Evolutionary conservation across 805 yeast genomes (phyloP).

Genomic region (Myxozyma sirexii): DNA sequence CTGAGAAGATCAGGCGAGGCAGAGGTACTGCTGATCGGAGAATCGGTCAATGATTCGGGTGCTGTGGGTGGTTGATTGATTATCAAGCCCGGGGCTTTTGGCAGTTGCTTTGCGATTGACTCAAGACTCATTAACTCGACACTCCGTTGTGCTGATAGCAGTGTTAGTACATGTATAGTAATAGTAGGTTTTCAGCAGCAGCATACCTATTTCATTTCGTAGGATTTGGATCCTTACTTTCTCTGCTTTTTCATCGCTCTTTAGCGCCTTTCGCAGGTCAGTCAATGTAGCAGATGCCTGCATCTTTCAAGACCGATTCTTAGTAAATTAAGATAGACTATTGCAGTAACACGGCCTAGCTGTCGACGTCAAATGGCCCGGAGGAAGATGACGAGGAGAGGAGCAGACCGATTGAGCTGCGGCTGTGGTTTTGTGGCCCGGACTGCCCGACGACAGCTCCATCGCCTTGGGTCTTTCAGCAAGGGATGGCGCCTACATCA

Average conservation of each 20-base stretch:
- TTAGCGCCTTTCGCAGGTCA: constrained; percentile 4
- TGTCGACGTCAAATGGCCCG: not conserved
- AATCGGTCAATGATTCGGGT: constrained; percentile 6
- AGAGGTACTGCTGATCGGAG: constrained; percentile 8
- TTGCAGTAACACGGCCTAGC: too few species aligned
- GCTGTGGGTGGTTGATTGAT: not conserved
- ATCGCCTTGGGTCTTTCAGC: not conserved
- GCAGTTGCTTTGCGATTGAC: constrained; percentile 27
- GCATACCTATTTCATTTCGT: constrained; percentile 26
- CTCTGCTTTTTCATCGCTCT: not conserved
- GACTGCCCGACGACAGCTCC: too few species aligned
- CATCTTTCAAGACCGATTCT: too few species aligned
- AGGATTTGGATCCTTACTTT: constrained; percentile 21
- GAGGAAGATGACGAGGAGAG: not conserved
- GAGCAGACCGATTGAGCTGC: not conserved
- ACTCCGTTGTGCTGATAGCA: constrained; percentile 21
- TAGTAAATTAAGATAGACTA: too few species aligned
- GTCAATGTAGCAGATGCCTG: constrained; percentile 11
- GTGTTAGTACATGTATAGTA: too few species aligned
- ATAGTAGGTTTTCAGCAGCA: too few species aligned
- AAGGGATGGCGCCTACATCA: not conserved
- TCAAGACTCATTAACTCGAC: constrained; percentile 26
- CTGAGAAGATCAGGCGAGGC: constrained; percentile 2
- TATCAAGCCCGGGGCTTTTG: constrained; percentile 2
- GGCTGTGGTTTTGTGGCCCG: not conserved